Evolutionary conservation across 768 basidiomycete genomes (phyloP), one percentile per base, ranked within the genome.

Genomic region (Tylopilus subfusipes): DNA sequence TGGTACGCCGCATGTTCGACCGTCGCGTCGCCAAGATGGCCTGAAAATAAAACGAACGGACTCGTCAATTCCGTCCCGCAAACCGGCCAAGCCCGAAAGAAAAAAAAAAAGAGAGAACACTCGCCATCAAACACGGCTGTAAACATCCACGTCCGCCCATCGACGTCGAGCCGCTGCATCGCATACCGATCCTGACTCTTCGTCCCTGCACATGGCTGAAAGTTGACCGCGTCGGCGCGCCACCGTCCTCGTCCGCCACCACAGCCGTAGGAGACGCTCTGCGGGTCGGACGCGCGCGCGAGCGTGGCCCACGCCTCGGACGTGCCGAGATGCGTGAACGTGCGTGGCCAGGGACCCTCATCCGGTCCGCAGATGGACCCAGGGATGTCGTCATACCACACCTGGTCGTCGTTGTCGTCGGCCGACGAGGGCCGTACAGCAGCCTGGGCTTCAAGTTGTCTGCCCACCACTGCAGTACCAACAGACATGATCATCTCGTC

Each of bases 51-150:
- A 38, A 38, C 19, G n/a, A 38, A n/a, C n/a, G 36, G n/a, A n/a
- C n/a, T n/a, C n/a, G n/a, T n/a, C n/a, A n/a, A n/a, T n/a, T n/a
- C n/a, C n/a, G n/a, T n/a, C n/a, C n/a, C n/a, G 19, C 34, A 16
- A 16, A 14, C 16, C 18, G 34, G 13, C 16, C 34, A 16, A n/a
- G n/a, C 36, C 36, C 13, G 50, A 19, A 25, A 19, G 21, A 27
- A 39, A n/a, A 22, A 19, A 30, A 24, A n/a, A 48, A 42, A 13
- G 31, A 4, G 31, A 31, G 11, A 31, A 9, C 2, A 64, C 82
- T 56, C 61, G 81, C 85, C 85, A 66, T 87, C 85, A 61, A 87
- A 87, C 33, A 87, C 84, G 44, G 82, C 85, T 2, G 83, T 84
- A 57, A 87, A 75, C n/a, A 76, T 74, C 85, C 85, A 87, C 46